These are phyloP conservation scores for Verticillium nonalfalfae DNA, from an alignment of 2,329 filamentous ascomycete genomes.

Conservation along the genomic window DNA sequence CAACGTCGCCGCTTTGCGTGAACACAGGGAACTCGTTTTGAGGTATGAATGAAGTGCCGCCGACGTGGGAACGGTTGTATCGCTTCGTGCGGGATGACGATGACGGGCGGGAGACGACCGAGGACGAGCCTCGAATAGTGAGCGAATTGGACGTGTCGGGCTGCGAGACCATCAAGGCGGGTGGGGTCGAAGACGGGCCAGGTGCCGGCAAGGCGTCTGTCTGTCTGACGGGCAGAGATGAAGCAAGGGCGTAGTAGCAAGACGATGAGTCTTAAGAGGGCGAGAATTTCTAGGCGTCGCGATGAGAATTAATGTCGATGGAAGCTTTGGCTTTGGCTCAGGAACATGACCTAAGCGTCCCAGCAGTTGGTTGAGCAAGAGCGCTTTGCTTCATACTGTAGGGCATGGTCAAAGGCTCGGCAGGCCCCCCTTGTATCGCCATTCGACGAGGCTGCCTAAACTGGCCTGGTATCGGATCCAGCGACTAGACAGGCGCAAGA, in stretches of 20 bases:
- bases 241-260: no score
- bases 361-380: neutral
- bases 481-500: neutral
- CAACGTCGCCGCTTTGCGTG: conserved; percentile 84
- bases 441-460: neutral
- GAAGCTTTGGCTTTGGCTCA: neutral
- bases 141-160: conserved; percentile 47
- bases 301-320: neutral
- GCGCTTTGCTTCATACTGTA: neutral
- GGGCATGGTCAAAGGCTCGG: neutral
- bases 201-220: conserved; percentile 65
- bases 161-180: conserved; percentile 55
- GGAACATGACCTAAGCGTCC: neutral
- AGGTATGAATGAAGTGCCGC: conserved; percentile 60
- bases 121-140: conserved; percentile 51
- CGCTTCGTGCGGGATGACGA: conserved; percentile 56
- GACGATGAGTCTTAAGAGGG: no score
- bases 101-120: conserved; percentile 58
- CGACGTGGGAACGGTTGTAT: conserved; percentile 76
- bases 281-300: neutral
- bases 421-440: neutral
- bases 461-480: neutral
- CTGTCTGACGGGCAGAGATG: conserved; percentile 29
- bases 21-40: conserved; percentile 94
- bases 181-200: conserved; percentile 56